These are phyloP conservation scores for Chlorophyllum brunneum DNA, from an alignment of 768 basidiomycete genomes.

Conservation along the genomic window DNA sequence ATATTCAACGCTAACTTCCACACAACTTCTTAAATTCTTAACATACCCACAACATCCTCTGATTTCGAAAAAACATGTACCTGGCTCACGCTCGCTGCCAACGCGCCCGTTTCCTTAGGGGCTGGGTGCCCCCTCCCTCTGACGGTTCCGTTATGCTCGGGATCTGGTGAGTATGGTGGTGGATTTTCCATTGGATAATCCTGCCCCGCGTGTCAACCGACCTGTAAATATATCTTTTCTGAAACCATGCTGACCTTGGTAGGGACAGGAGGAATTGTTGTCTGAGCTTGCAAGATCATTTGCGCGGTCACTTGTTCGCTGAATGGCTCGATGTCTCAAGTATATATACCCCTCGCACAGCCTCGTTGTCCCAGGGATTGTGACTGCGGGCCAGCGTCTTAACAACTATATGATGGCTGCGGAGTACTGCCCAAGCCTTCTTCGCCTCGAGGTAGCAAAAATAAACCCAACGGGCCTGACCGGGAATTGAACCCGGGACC, in stretches of 20 bases:
- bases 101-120: background rate
- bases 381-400: background rate
- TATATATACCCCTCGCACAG: slow-evolving; percentile 2
- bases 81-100: slow-evolving; percentile 25
- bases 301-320: too few relatives aligned
- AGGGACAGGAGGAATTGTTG: background rate
- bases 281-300: slow-evolving; percentile 13
- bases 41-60: slow-evolving; percentile 29
- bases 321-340: background rate
- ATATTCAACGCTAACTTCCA: background rate
- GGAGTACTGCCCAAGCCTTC: slow-evolving; percentile 1
- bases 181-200: slow-evolving; percentile 20
- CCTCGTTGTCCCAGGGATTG: background rate
- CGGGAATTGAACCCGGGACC: slow-evolving; percentile 80
- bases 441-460: background rate
- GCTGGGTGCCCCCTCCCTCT: background rate
- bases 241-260: background rate
- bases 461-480: slow-evolving; percentile 45
- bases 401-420: background rate
- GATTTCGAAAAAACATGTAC: slow-evolving; percentile 28
- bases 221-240: background rate
- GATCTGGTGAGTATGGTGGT: slow-evolving; percentile 20
- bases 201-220: background rate
- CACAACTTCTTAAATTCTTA: background rate
- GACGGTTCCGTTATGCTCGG: background rate